These are phyloP conservation scores for Colletotrichum sidae DNA, from an alignment of 2,329 filamentous ascomycete genomes.

Conservation along the genomic window DNA sequence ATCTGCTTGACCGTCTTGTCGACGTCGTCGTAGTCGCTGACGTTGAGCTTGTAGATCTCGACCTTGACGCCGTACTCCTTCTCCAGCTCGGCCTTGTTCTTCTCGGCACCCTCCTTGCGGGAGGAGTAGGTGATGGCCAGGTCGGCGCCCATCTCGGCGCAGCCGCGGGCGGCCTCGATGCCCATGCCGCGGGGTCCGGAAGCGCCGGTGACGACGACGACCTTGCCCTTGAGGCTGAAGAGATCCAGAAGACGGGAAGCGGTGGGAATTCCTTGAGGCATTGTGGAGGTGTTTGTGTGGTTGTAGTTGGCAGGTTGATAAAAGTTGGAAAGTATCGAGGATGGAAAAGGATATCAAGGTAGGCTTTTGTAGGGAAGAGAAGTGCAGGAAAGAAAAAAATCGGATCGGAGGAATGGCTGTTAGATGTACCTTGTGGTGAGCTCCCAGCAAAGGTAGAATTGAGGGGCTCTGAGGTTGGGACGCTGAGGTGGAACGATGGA, in stretches of 20 bases:
- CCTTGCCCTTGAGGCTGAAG: slow-evolving; percentile 79
- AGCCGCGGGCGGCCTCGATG: slow-evolving; percentile 74
- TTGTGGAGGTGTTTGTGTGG: slow-evolving; percentile 6
- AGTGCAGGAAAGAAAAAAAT: background rate
- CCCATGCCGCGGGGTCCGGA: slow-evolving; percentile 78
- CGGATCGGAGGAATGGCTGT: background rate
- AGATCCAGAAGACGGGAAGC: slow-evolving; percentile 71
- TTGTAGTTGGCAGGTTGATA: background rate
- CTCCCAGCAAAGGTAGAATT: slow-evolving; percentile 1
- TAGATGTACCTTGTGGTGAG: background rate
- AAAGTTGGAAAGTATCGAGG: background rate
- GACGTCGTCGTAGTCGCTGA: slow-evolving; percentile 64
- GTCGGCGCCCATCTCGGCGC: slow-evolving; percentile 78
- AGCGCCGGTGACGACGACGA: slow-evolving; percentile 77
- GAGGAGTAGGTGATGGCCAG: slow-evolving; percentile 79
- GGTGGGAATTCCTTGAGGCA: slow-evolving; percentile 58
- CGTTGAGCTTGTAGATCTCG: slow-evolving; percentile 70
- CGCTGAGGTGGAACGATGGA: slow-evolving; percentile 10
- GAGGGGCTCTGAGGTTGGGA: slow-evolving; percentile 24
- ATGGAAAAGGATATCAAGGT: slow-evolving; percentile 12
- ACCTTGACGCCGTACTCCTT: slow-evolving; percentile 76
- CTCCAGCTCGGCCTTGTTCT: slow-evolving; percentile 73
- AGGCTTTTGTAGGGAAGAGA: slow-evolving; percentile 8
- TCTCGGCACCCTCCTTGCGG: slow-evolving; percentile 74
- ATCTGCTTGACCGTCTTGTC: slow-evolving; percentile 70